These are phyloP conservation scores for Pleurotus ostreatus DNA, from an alignment of 768 basidiomycete species.

Conservation along the genomic window DNA sequence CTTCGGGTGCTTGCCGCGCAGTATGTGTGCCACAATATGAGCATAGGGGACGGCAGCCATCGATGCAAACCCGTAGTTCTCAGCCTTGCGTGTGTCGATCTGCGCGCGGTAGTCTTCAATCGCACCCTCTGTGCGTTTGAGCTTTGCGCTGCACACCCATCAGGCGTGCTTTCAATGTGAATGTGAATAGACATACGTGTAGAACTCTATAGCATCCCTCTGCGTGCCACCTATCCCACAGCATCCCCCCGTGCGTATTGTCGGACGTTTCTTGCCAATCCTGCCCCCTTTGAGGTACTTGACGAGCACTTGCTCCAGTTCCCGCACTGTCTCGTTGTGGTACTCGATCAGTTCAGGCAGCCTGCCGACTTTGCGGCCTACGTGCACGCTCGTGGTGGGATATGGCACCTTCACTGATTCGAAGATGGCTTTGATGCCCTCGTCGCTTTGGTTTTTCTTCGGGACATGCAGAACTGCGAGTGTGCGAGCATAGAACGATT, in stretches of 20 bases:
- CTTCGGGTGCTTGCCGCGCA: constrained; percentile 66
- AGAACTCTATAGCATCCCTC: constrained; percentile 91
- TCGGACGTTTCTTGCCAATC: constrained; percentile 79
- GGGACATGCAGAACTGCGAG: constrained; percentile 78
- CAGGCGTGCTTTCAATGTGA: not conserved
- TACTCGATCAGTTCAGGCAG: constrained; percentile 89
- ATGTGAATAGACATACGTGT: constrained; percentile 57
- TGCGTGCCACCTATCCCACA: constrained; percentile 81
- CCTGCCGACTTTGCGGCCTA: constrained; percentile 81
- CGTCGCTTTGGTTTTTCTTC: constrained; percentile 79
- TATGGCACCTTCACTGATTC: constrained; percentile 76
- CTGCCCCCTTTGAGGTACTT: constrained; percentile 83
- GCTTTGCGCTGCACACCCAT: constrained; percentile 36
- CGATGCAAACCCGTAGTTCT: constrained; percentile 90
- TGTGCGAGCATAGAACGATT: constrained; percentile 92
- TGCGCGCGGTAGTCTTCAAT: constrained; percentile 71
- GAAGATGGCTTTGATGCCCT: constrained; percentile 77
- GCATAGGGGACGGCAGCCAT: constrained; percentile 88
- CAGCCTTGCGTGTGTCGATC: constrained; percentile 72
- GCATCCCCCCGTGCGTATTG: constrained; percentile 71
- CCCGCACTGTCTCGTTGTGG: constrained; percentile 91
- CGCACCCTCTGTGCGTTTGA: constrained; percentile 66
- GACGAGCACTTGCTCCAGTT: constrained; percentile 86
- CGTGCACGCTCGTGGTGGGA: constrained; percentile 87
- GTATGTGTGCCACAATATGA: constrained; percentile 74